Evolutionary conservation across 805 yeast species (phyloP).

Genomic region (Sugiyamaella lignohabitans): DNA sequence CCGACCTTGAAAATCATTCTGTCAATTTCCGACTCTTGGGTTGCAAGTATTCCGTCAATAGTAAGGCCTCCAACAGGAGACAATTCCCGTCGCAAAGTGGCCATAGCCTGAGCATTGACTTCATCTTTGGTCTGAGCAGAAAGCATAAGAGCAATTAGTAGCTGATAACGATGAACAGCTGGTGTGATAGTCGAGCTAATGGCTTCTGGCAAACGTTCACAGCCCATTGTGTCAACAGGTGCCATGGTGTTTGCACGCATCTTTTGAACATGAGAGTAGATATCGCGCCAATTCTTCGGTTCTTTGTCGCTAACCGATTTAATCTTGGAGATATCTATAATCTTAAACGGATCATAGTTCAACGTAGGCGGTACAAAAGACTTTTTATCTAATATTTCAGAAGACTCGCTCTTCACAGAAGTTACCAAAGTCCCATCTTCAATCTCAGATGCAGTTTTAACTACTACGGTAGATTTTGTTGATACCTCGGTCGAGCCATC

Average conservation of each 20-base stretch:
- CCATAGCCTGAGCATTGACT: constrained; percentile 68
- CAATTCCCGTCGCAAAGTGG: constrained; percentile 46
- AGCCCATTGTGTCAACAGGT: constrained; percentile 87
- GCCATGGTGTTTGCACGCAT: constrained; percentile 66
- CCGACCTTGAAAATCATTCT: constrained; percentile 72
- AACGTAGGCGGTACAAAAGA: too few relatives aligned
- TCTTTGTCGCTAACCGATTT: not conserved
- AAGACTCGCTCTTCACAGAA: too few relatives aligned
- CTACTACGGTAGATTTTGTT: too few relatives aligned
- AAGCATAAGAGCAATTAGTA: constrained; percentile 73
- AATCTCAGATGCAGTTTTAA: too few relatives aligned
- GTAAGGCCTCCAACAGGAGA: constrained; percentile 36
- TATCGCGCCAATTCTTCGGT: constrained; percentile 27
- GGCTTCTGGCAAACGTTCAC: constrained; percentile 51
- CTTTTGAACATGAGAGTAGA: constrained; percentile 37
- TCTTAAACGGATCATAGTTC: too few relatives aligned
- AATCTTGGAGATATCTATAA: not conserved
- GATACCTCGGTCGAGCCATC: too few relatives aligned
- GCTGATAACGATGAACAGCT: constrained; percentile 55
- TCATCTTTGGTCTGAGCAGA: constrained; percentile 93
- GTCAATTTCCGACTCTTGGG: constrained; percentile 51
- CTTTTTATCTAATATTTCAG: too few relatives aligned
- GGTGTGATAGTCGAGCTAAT: constrained; percentile 27
- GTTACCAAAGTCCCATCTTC: too few relatives aligned
- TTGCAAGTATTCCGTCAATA: constrained; percentile 24